Percentiles rank a stretch among this genome's conserved stretches.
phyloP scores from a whole-genome alignment of 352 stramenopile genomes.

The Pythium utonaiense region DNA sequence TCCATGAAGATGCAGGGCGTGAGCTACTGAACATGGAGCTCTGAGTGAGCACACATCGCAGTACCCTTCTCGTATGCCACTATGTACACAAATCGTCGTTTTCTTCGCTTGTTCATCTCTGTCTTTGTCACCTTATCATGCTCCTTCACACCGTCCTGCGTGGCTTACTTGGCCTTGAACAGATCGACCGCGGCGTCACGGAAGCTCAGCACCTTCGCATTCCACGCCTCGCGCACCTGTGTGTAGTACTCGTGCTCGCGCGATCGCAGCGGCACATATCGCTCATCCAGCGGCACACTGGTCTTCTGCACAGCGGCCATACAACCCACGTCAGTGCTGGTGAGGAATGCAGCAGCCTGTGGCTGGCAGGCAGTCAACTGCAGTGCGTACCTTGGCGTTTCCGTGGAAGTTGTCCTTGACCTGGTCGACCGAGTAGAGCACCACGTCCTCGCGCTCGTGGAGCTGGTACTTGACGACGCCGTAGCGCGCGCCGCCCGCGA shows the following conservation, averaged over 20 bases:
- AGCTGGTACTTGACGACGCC: slow-evolving; percentile 68
- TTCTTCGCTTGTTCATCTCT: neutral
- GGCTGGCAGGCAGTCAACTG: no score
- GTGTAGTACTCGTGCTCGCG: slow-evolving; percentile 84
- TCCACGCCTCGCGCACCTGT: slow-evolving; percentile 64
- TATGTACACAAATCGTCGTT: neutral
- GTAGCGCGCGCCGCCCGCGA: slow-evolving; percentile 60
- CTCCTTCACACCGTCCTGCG: no score
- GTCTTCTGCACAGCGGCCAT: neutral
- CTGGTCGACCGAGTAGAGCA: slow-evolving; percentile 61
- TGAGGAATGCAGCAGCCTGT: no score
- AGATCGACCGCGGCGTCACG: slow-evolving; percentile 54
- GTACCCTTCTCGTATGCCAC: no score
- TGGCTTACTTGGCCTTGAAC: slow-evolving; percentile 38
- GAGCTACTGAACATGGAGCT: slow-evolving; percentile 13
- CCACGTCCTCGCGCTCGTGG: slow-evolving; percentile 61
- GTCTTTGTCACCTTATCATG: no score
- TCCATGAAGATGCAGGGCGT: slow-evolving; percentile 17
- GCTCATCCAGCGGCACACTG: slow-evolving; percentile 30
- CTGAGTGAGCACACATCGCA: neutral
- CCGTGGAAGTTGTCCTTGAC: slow-evolving; percentile 60
- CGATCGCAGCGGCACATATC: slow-evolving; percentile 62
- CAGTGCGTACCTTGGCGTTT: slow-evolving; percentile 23
- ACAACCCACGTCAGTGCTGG: neutral
- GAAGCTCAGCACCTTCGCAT: slow-evolving; percentile 60